Base-by-base conservation (phyloP, 73 alveolate species). In the Breviolum minutum region DNA sequence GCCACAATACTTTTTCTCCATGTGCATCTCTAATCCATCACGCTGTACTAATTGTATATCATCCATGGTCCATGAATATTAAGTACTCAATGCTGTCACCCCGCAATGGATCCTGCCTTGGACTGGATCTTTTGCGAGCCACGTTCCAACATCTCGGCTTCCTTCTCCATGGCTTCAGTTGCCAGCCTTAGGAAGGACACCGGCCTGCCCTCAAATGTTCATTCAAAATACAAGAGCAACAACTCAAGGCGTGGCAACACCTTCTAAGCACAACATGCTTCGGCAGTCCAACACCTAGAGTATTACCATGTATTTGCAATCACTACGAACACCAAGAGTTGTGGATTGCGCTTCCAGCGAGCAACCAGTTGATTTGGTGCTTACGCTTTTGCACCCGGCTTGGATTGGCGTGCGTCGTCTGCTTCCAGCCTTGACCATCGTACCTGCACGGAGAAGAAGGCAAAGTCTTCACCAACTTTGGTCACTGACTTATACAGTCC, bases 301-400 rank as follows among this genome's bases (percentile, higher is more conserved):
- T 66, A 66, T 66, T 66, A 17, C 74, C 17, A 66, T 17, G 11
- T 66, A 17, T 66, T 66, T 66, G 74, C 74, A 13, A 66, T 40
- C 54, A 40, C 3, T 40, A 40, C 3, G 54, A 40, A 40, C 54
- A 40, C 54, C 54, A 40, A 40, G 54, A 40, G 54, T 40, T 40
- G 54, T 40, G 54, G 54, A 3, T 40, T 40, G 54, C 54, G 54
- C 48, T 48, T 84, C 96, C 40, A 54, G 13, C 85, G 70, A 69
- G 86, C 40, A 26, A 64, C 99, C 99, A 94, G 26, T 94, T 94
- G 99, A 94, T 94, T 26, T 94, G 99, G 99, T 94, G 99, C 93
- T 94, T 94, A 64, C 99, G 64, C 93, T 94, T 94, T 29, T 94
- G 99, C 32, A 63, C 82, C 7, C 88, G 88, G 84, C 71, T 63